Evolutionary conservation across 2,329 filamentous ascomycete species (phyloP), one percentile per base, ranked within the genome.

Genomic region (Pseudogymnoascus sp.): DNA sequence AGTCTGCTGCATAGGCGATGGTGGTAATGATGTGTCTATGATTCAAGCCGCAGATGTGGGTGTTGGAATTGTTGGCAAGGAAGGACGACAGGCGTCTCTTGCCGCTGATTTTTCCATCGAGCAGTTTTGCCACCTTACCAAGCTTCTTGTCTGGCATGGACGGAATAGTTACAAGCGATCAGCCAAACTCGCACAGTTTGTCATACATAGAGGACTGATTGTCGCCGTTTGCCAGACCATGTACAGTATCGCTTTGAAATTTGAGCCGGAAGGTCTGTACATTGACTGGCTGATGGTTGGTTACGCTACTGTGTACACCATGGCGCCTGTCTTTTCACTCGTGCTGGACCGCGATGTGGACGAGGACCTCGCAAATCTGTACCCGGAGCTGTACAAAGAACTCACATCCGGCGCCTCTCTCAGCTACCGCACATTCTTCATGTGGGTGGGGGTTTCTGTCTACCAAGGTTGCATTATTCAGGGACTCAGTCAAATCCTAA

Each of bases 1-100:
- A 12, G 90, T 97, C 14, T 96, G 92, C 76, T 97, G 94, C 71
- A 99, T 99, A 67, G 94, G 94, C 37, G 94, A 99, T 71, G 94
- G 94, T 66, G 94, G 95, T 68, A 99, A 99, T 75, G 95, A 99
- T 72, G 94, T 99, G 4, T 93, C 88, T 67, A 99, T 99, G 94
- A 99, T 99, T 67, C 94, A 97, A 78, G 93, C 94, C 6, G 94
- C 95, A 0, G 94, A 99, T 70, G 92, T 99, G 0, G 95, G 95
- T 63, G 93, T 99, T 25, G 94, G 94, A 64, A 99, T 99, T 64
- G 94, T 97, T 0, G 94, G 94, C 63, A 99, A 99, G 77, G 94
- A 99, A 77, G 94, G 94, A 35, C 86, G 90, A 20, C 94, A 99
- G 77, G 94, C 94, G 36, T 94, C 89, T 70, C 81, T 99, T 53